Conservation (phyloP, 2,329 filamentous ascomycete genomes). For the Xylariaceae sp. region DNA sequence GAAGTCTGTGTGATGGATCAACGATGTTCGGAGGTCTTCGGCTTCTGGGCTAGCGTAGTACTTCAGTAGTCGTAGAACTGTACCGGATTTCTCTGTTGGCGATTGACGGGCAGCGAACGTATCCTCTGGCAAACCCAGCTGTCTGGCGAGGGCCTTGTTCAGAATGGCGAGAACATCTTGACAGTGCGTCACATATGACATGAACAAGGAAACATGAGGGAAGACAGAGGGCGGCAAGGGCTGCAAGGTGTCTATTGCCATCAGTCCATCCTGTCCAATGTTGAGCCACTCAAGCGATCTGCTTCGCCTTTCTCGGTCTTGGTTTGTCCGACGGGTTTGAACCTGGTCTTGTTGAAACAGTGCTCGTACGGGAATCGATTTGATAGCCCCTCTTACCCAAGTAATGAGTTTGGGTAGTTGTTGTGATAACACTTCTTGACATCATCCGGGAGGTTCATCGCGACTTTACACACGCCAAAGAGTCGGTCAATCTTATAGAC, state of each 20-base stretch:
- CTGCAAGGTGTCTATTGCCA: slow-evolving; percentile 20
- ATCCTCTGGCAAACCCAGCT: slow-evolving; percentile 23
- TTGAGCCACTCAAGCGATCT: slow-evolving; percentile 29
- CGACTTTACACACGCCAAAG: slow-evolving; percentile 6
- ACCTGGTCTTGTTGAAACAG: slow-evolving; percentile 2
- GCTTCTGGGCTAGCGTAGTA: slow-evolving; percentile 13
- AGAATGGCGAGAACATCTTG: slow-evolving; percentile 18
- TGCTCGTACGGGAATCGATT: neutral
- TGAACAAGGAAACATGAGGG: slow-evolving; percentile 5
- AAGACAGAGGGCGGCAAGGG: slow-evolving; percentile 8
- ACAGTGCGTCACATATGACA: slow-evolving; percentile 13
- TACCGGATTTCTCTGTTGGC: slow-evolving; percentile 26
- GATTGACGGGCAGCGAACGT: slow-evolving; percentile 25
- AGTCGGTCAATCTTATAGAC: slow-evolving; percentile 12
- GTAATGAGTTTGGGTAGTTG: slow-evolving; percentile 9
- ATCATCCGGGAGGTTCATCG: slow-evolving; percentile 6
- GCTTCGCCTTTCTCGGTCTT: slow-evolving; percentile 22
- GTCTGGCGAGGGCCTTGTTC: slow-evolving; percentile 20
- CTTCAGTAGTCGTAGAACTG: slow-evolving; percentile 21
- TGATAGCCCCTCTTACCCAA: slow-evolving; percentile 8
- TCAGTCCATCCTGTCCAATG: slow-evolving; percentile 29
- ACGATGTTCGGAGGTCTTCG: slow-evolving; percentile 21
- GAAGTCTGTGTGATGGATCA: slow-evolving; percentile 34
- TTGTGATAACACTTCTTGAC: slow-evolving; percentile 7
- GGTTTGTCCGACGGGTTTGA: slow-evolving; percentile 14